Percentiles rank a stretch among this genome's conserved stretches.
Conservation (phyloP, 768 basidiomycete genomes). For the Russula brevipes region DNA sequence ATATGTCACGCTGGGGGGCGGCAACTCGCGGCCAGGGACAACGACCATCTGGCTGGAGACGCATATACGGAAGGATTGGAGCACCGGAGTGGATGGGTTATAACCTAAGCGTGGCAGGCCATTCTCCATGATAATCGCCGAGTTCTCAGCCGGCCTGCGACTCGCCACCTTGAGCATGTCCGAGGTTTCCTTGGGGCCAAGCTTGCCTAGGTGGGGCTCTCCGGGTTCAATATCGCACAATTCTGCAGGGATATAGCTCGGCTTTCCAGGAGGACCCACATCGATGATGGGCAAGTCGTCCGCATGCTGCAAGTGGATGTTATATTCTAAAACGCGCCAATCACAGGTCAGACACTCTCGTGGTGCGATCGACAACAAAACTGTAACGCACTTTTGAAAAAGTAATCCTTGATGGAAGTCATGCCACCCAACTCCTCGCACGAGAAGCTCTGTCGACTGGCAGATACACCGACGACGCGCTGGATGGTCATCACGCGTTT, state of each 20-base stretch:
- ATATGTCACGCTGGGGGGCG: constrained; percentile 55
- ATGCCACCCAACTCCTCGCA: constrained; percentile 51
- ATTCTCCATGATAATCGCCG: constrained; percentile 49
- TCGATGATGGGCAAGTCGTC: constrained; percentile 37
- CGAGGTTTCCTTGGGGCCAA: constrained; percentile 55
- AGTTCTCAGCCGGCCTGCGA: constrained; percentile 56
- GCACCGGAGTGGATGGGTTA: constrained; percentile 32
- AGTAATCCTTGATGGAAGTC: constrained; percentile 61
- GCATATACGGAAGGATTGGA: constrained; percentile 53
- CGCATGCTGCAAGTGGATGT: constrained; percentile 41
- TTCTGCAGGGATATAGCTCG: constrained; percentile 58
- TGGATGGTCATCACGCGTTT: constrained; percentile 25
- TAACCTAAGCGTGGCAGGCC: constrained; percentile 58
- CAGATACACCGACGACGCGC: constrained; percentile 37
- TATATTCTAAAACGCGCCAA: constrained; percentile 45
- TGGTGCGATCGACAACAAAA: neutral
- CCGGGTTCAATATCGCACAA: constrained; percentile 60
- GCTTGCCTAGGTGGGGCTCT: constrained; percentile 55
- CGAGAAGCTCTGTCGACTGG: constrained; percentile 48
- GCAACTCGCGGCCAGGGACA: constrained; percentile 61
- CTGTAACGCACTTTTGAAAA: constrained; percentile 50
- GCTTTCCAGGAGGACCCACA: constrained; percentile 30
- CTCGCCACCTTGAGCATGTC: constrained; percentile 70
- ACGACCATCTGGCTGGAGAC: constrained; percentile 56
- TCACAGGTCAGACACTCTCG: neutral